Conservation (phyloP, 139 green algal genomes). For the Volvox africanus region DNA sequence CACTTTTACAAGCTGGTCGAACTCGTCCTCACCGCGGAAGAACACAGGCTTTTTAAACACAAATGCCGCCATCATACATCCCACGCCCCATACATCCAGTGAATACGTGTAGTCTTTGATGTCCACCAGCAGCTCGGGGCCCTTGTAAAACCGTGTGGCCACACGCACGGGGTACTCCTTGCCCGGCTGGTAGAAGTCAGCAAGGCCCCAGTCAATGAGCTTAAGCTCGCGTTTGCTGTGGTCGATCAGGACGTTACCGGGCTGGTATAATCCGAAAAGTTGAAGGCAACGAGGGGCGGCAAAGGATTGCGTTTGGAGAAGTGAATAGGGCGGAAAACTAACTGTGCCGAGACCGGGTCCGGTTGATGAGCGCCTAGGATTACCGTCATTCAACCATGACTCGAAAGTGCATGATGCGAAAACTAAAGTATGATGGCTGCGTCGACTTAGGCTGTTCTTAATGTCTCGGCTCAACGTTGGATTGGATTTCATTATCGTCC, state of each 20-base stretch:
- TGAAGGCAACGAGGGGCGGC: not conserved
- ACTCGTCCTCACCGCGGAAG: constrained; percentile 97
- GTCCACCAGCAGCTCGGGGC: constrained; percentile 98
- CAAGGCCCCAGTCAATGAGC: constrained; percentile 99
- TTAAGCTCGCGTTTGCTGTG: constrained; percentile 90
- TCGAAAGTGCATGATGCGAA: too few species aligned
- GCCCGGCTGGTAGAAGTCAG: constrained; percentile 98
- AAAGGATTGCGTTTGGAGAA: not conserved
- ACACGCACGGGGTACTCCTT: constrained; percentile 82
- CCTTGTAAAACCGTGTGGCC: constrained; percentile 96
- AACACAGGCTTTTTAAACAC: constrained; percentile 93
- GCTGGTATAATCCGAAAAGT: constrained; percentile 41
- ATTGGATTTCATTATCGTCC: too few species aligned
- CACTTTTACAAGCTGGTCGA: constrained; percentile 98
- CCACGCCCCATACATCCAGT: constrained; percentile 97
- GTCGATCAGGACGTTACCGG: constrained; percentile 96
- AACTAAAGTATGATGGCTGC: too few species aligned
- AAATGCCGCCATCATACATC: constrained; percentile 89
- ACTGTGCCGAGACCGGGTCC: too few species aligned
- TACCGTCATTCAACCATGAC: too few species aligned
- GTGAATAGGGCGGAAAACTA: not conserved
- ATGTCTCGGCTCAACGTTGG: too few species aligned
- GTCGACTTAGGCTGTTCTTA: too few species aligned
- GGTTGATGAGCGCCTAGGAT: too few species aligned
- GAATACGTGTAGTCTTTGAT: constrained; percentile 85